These are phyloP conservation scores for Coniochaeta sp. DNA, from an alignment of 2,329 filamentous ascomycete genomes.

Conservation along the genomic window DNA sequence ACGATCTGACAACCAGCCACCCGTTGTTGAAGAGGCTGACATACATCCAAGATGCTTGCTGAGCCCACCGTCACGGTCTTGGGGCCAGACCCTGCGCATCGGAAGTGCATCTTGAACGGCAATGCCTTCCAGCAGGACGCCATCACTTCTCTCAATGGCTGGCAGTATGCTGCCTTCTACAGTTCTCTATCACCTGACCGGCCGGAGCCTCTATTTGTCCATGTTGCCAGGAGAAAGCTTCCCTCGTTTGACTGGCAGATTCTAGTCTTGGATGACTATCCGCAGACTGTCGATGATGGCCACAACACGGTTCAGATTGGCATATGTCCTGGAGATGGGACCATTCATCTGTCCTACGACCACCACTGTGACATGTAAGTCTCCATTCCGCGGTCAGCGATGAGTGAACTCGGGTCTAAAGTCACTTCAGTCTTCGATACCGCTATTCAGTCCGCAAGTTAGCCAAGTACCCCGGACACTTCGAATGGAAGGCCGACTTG, in stretches of 20 bases:
- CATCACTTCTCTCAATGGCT: constrained; percentile 36
- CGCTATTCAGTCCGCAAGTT: constrained; percentile 25
- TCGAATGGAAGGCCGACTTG: constrained; percentile 24
- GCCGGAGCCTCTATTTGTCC: constrained; percentile 31
- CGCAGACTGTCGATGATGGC: constrained; percentile 41
- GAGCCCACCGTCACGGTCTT: constrained; percentile 24
- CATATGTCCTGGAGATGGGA: constrained; percentile 40
- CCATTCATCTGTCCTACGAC: constrained; percentile 44
- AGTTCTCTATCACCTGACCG: constrained; percentile 13
- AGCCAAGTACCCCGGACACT: constrained; percentile 22
- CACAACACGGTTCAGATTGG: constrained; percentile 47
- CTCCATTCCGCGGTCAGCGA: not conserved
- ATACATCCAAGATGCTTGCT: constrained; percentile 18
- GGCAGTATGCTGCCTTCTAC: constrained; percentile 43
- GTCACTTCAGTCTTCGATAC: constrained; percentile 27
- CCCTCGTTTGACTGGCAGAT: constrained; percentile 34
- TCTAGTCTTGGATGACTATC: constrained; percentile 39
- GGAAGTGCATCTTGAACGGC: constrained; percentile 33
- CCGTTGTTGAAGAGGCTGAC: no score
- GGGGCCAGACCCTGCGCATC: constrained; percentile 27
- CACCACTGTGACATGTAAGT: constrained; percentile 4
- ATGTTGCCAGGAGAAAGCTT: constrained; percentile 36
- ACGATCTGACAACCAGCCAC: no score
- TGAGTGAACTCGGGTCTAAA: not conserved
- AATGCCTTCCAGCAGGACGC: constrained; percentile 42